Evolutionary conservation across 495 filamentous ascomycete genomes (phyloP), one percentile per base, ranked within the genome.

Genomic region (Aspergillus avenaceus): DNA sequence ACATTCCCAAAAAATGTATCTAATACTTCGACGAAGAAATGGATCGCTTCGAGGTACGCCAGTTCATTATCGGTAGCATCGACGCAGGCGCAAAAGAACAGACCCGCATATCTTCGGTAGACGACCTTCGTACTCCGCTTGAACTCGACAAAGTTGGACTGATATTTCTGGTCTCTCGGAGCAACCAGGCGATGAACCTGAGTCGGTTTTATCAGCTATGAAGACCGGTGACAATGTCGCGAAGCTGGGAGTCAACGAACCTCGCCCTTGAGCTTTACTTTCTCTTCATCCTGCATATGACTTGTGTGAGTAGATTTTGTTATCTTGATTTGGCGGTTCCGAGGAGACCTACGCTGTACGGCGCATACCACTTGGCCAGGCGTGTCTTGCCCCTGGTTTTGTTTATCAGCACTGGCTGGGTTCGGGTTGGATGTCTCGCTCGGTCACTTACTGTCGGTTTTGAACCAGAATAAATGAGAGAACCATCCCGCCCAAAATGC

Each of bases 1-100:
- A 98, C 93, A 67, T 98, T 98, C 58, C 93, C 93, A 66, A 98
- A 98, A 75, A 98, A 98, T 58, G 87, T 80, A 79, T 98, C 93
- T 61, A 98, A 77, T 54, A 98, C 93, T 73, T 98, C 93, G 53
- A 98, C 93, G 64, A 98, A 97, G 75, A 98, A 97, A 76, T 98
- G 93, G 65, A 98, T 96, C 0, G 92, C 93, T 69, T 98, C 93
- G 45, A 98, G 77, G 66, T 93, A 98, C 36, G 95, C 91, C 31
- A 98, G 76, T 75, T 97, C 93, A 72, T 97, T 98, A 70, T 98
- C 93, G 67, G 96, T 97, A 45, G 95, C 92, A 74, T 98, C 93
- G 58, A 98, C 93, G 69, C 95, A 97, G 14, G 91, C 95, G 74
- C 93, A 97, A 72, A 97, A 98, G 77, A 98, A 98, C 19, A 98